These are phyloP conservation scores for Lantana camara DNA, from an alignment of 257 asterid species.

Conservation along the genomic window DNA sequence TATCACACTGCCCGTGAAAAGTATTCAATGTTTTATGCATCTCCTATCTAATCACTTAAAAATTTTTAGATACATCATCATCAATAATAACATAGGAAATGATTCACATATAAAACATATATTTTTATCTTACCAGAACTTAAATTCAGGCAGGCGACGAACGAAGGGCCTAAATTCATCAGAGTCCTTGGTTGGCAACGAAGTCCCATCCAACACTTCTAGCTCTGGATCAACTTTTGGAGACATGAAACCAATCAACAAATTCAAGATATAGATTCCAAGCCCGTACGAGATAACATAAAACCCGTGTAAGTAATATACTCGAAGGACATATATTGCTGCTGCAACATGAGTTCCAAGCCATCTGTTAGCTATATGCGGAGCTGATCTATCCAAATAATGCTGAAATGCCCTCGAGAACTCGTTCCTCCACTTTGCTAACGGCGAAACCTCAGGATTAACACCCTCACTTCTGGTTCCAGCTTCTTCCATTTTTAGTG, in stretches of 20 bases:
- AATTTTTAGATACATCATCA: no score
- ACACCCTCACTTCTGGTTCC: constrained; percentile 30
- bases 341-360: constrained; percentile 59
- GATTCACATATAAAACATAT: background rate
- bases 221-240: constrained; percentile 65
- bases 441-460: constrained; percentile 35
- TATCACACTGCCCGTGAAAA: no score
- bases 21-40: no score
- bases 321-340: constrained; percentile 52
- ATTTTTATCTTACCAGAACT: constrained; percentile 55
- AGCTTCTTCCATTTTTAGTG: constrained; percentile 46
- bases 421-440: constrained; percentile 56
- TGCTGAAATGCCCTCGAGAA: constrained; percentile 47
- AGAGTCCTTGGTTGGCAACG: constrained; percentile 47
- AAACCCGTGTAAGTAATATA: constrained; percentile 50
- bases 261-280: constrained; percentile 60
- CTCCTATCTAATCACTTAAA: no score
- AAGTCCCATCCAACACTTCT: constrained; percentile 59
- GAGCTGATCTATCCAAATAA: constrained; percentile 60
- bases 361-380: constrained; percentile 54
- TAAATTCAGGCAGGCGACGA: constrained; percentile 67
- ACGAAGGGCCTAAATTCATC: constrained; percentile 58
- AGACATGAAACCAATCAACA: constrained; percentile 67
- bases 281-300: constrained; percentile 60
- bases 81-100: no score